Conservation (phyloP, 768 basidiomycete species). For the Tricholoma furcatifolium region DNA sequence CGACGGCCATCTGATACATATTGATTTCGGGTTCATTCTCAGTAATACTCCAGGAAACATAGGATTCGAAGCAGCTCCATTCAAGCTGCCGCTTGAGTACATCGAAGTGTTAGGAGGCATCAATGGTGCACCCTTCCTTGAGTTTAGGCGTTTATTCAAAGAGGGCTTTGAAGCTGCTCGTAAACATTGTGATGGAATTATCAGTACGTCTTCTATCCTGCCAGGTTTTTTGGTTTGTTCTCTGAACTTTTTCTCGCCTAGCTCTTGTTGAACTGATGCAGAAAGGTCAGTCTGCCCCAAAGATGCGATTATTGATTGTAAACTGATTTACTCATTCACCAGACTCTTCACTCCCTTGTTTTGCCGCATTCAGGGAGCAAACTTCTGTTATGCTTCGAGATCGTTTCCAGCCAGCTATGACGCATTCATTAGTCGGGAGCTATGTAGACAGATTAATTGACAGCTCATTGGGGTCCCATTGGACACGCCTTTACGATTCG, state of each 20-base stretch:
- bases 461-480: conserved; percentile 86
- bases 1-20: conserved; percentile 93
- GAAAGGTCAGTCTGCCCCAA: conserved; percentile 62
- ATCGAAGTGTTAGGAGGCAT: conserved; percentile 93
- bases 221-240: neutral
- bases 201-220: conserved; percentile 54
- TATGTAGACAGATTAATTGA: conserved; percentile 91
- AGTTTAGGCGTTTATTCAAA: conserved; percentile 86
- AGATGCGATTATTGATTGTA: too few relatives aligned
- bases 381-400: conserved; percentile 88
- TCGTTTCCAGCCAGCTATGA: conserved; percentile 89
- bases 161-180: conserved; percentile 92
- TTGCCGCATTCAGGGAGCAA: conserved; percentile 85
- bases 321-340: neutral
- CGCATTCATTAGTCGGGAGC: conserved; percentile 80
- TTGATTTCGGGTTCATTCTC: conserved; percentile 98
- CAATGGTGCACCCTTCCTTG: conserved; percentile 68
- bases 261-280: conserved; percentile 96
- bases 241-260: conserved; percentile 13
- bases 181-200: conserved; percentile 95
- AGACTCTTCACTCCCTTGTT: conserved; percentile 93
- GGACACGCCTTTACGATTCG: conserved; percentile 96
- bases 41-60: conserved; percentile 97
- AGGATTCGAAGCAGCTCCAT: conserved; percentile 98
- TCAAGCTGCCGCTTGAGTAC: conserved; percentile 94